A percentile compares a stretch with the other conserved stretches of the same genome.
Evolutionary conservation across 1,139 yeast species (phyloP).

Genomic region (Lodderomyces parapsilosis): DNA sequence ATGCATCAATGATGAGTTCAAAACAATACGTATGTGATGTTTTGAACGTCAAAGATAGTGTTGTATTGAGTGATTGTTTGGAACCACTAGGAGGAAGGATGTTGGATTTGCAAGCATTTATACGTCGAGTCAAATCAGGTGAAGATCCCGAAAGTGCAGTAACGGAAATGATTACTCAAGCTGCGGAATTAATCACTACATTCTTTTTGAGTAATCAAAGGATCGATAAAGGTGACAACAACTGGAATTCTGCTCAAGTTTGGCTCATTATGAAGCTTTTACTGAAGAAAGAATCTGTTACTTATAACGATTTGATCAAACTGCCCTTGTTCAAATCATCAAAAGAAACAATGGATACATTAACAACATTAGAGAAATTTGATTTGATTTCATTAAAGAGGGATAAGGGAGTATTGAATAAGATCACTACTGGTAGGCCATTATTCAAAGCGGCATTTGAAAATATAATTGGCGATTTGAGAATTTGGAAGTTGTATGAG

Average conservation of each 20-base stretch:
- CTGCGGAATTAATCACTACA: constrained; percentile 85
- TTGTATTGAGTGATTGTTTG: constrained; percentile 53
- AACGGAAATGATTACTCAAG: constrained; percentile 75
- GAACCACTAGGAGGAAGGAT: constrained; percentile 90
- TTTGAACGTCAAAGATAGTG: constrained; percentile 32
- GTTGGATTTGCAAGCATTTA: constrained; percentile 89
- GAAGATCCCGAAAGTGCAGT: constrained; percentile 78
- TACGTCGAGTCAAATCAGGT: constrained; percentile 83
- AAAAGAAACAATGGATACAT: constrained; percentile 45
- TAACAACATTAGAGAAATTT: constrained; percentile 72
- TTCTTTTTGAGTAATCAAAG: constrained; percentile 56
- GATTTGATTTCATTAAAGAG: constrained; percentile 70
- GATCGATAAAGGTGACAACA: constrained; percentile 27
- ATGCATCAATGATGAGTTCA: constrained; percentile 75
- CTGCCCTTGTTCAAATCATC: constrained; percentile 68
- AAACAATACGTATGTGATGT: constrained; percentile 68
- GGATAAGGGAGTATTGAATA: constrained; percentile 71
- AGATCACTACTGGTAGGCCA: constrained; percentile 80
- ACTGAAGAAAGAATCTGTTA: constrained; percentile 44
- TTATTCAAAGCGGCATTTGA: constrained; percentile 78
- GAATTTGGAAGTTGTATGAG: constrained; percentile 62
- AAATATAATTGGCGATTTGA: constrained; percentile 57
- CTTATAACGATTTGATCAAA: constrained; percentile 52
- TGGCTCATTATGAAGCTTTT: constrained; percentile 79
- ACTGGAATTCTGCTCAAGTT: constrained; percentile 78